Percentiles rank a stretch among this genome's conserved stretches.
Evolutionary conservation across 2,329 filamentous ascomycete species (phyloP).

Genomic region (Monilinia fructicola): DNA sequence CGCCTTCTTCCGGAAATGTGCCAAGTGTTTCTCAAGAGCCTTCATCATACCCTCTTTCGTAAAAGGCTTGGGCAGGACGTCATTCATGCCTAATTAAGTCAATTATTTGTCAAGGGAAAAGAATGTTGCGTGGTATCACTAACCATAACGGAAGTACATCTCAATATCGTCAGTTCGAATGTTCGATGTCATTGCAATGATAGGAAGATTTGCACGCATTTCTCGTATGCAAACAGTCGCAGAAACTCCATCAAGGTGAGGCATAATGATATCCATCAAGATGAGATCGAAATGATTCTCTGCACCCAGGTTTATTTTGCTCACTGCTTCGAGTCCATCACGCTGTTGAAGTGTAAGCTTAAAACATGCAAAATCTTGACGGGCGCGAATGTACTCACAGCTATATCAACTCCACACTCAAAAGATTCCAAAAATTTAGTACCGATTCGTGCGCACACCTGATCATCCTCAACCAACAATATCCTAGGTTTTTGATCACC

Average conservation of each 20-base stretch:
- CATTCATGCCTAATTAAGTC: slow-evolving; percentile 78
- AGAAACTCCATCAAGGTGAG: slow-evolving; percentile 89
- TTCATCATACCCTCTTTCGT: slow-evolving; percentile 82
- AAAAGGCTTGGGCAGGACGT: slow-evolving; percentile 94
- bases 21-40: slow-evolving; percentile 84
- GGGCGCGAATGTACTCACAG: slow-evolving; percentile 50
- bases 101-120: slow-evolving; percentile 32
- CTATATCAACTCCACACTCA: slow-evolving; percentile 66
- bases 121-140: slow-evolving; percentile 41
- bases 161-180: slow-evolving; percentile 95
- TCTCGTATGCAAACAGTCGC: slow-evolving; percentile 92
- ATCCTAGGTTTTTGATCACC: slow-evolving; percentile 70
- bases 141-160: slow-evolving; percentile 95
- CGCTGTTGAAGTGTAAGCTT: slow-evolving; percentile 50
- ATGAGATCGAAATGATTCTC: slow-evolving; percentile 62
- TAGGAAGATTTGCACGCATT: slow-evolving; percentile 76
- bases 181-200: slow-evolving; percentile 98
- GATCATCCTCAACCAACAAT: slow-evolving; percentile 83
- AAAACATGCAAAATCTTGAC: background rate
- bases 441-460: slow-evolving; percentile 65
- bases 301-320: slow-evolving; percentile 63
- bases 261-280: slow-evolving; percentile 97
- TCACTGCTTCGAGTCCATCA: slow-evolving; percentile 88
- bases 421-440: slow-evolving; percentile 66
- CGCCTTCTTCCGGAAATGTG: slow-evolving; percentile 71